A percentile compares a stretch with the other conserved stretches of the same genome.
These are phyloP conservation scores for Eucommia ulmoides DNA, from an alignment of 257 asterid genomes.

Conservation along the genomic window DNA sequence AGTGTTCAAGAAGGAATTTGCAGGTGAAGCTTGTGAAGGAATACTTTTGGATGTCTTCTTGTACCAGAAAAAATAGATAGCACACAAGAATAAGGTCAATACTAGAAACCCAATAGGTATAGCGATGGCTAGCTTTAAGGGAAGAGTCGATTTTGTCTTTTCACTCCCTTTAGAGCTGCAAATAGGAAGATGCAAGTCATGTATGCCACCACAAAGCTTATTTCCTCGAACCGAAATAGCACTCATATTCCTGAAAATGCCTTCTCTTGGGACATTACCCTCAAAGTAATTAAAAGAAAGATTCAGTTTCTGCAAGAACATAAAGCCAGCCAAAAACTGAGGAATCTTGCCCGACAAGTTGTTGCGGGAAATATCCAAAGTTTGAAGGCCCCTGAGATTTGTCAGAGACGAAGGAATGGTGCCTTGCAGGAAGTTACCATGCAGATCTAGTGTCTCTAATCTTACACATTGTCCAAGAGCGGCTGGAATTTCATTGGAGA, in stretches of 20 bases:
- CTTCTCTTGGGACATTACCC: not conserved
- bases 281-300: constrained; percentile 9
- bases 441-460: not conserved
- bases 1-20: not conserved
- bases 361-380: constrained; percentile 6
- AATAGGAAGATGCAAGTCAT: not conserved
- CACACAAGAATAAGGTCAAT: not conserved
- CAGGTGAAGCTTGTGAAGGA: not conserved
- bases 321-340: constrained; percentile 1
- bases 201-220: constrained; percentile 3
- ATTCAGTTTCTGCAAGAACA: constrained; percentile 12
- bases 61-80: not conserved
- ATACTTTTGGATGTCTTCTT: not conserved
- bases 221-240: not conserved
- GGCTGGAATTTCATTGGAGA: constrained; percentile 14
- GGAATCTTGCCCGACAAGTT: constrained; percentile 7
- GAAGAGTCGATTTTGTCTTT: not conserved
- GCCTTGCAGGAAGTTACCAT: constrained; percentile 2
- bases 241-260: not conserved
- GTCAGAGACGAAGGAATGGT: constrained; percentile 6
- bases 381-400: not conserved
- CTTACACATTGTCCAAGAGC: constrained; percentile 6
- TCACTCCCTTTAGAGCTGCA: not conserved
- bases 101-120: not conserved
- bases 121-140: not conserved